Conservation (phyloP, 2,329 filamentous ascomycete species). For the Ceratocystis variospora region DNA sequence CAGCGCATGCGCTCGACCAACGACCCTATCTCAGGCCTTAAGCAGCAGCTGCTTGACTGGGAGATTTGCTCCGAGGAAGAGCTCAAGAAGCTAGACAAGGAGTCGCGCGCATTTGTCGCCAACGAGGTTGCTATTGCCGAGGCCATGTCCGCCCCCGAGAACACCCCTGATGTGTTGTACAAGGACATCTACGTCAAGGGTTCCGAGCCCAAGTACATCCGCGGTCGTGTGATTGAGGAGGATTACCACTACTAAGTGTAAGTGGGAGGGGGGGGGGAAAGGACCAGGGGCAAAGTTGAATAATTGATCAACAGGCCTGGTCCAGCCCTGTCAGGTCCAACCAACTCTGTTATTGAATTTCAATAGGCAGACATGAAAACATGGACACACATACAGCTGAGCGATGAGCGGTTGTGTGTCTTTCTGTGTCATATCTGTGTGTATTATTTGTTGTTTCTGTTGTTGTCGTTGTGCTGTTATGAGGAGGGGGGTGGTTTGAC, state of each 20-base stretch:
- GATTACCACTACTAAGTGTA: conserved; percentile 57
- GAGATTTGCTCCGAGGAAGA: conserved; percentile 81
- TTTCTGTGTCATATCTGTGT: background rate
- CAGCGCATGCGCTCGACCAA: conserved; percentile 98
- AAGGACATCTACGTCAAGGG: conserved; percentile 94
- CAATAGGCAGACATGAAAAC: background rate
- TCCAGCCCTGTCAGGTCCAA: background rate
- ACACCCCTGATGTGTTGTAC: conserved; percentile 69
- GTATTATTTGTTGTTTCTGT: background rate
- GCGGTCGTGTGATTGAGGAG: conserved; percentile 81
- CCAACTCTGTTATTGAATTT: background rate
- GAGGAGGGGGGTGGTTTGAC: background rate
- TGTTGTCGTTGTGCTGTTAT: background rate
- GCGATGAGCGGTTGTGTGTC: conserved; percentile 22
- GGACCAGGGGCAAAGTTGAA: background rate
- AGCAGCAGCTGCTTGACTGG: conserved; percentile 98
- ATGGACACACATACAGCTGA: conserved; percentile 17
- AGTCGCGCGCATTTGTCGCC: conserved; percentile 72
- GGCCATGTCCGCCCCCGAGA: conserved; percentile 68
- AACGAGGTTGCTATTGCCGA: conserved; percentile 83
- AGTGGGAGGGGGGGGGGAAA: background rate
- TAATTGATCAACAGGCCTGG: background rate
- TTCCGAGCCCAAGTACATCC: conserved; percentile 74
- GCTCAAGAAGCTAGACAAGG: conserved; percentile 91
- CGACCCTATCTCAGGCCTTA: conserved; percentile 93